These are phyloP conservation scores for Yarrowia galli DNA, from an alignment of 1,139 yeast genomes.

Conservation along the genomic window DNA sequence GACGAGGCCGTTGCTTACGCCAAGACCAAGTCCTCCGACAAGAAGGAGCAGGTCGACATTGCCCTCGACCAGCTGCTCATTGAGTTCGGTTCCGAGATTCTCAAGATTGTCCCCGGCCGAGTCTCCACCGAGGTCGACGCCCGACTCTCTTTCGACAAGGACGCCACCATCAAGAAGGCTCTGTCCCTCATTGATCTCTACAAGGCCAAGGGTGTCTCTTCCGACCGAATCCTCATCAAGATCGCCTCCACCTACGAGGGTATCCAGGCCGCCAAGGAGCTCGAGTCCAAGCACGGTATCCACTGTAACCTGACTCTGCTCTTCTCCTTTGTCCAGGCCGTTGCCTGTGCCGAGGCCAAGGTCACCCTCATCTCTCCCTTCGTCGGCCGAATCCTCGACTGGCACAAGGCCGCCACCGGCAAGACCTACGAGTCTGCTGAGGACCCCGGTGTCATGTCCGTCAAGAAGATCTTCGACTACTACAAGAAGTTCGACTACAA, in stretches of 20 bases:
- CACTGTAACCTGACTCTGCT: conserved; percentile 96
- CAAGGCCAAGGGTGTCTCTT: conserved; percentile 79
- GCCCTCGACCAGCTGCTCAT: conserved; percentile 94
- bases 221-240: conserved; percentile 93
- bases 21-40: conserved; percentile 59
- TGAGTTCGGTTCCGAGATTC: conserved; percentile 94
- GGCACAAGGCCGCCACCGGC: conserved; percentile 97
- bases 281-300: conserved; percentile 87
- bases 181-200: conserved; percentile 83
- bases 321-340: conserved; percentile 96
- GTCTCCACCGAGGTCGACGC: conserved; percentile 99
- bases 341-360: conserved; percentile 98
- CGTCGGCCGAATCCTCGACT: conserved; percentile 98
- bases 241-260: conserved; percentile 99
- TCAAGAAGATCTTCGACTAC: conserved; percentile 89
- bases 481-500: conserved; percentile 96
- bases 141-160: conserved; percentile 92
- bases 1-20: conserved; percentile 92
- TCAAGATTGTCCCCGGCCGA: conserved; percentile 97
- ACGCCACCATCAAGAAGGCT: conserved; percentile 93
- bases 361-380: conserved; percentile 97
- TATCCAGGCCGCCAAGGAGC: conserved; percentile 96
- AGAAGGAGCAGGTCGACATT: conserved; percentile 69
- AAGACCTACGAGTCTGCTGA: conserved; percentile 76
- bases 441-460: conserved; percentile 97